A percentile compares a stretch with the other conserved stretches of the same genome.
phyloP scores from a whole-genome alignment of 2,329 filamentous ascomycete genomes.

The Neonectria neomacrospora region DNA sequence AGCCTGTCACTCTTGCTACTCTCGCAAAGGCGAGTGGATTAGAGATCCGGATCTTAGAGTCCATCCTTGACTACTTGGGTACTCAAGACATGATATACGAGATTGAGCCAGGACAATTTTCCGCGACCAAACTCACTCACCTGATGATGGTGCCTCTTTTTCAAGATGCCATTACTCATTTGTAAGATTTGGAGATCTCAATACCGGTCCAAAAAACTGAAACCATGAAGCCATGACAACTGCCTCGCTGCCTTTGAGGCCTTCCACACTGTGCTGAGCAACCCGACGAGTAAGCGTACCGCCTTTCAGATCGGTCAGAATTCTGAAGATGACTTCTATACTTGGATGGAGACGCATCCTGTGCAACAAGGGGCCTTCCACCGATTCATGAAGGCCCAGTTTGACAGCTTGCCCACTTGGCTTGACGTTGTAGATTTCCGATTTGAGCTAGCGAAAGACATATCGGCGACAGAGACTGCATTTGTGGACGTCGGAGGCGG shows the following conservation, averaged over 20 bases:
- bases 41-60: neutral
- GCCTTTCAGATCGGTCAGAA: neutral
- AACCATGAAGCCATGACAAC: neutral
- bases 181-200: neutral
- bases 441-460: neutral
- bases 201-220: neutral
- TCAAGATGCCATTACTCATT: neutral
- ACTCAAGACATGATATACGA: slow-evolving; percentile 21
- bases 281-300: neutral
- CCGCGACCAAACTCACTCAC: neutral
- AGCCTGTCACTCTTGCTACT: neutral
- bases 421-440: neutral
- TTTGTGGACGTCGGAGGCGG: neutral
- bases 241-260: neutral
- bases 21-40: neutral
- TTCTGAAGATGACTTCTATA: neutral
- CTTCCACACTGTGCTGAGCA: neutral
- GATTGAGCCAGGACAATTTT: slow-evolving; percentile 1
- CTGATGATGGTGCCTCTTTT: neutral
- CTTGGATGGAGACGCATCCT: neutral
- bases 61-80: neutral
- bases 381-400: neutral
- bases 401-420: neutral
- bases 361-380: neutral
- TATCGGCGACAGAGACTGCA: neutral